Base-by-base conservation (phyloP, 148 eudicot genomes). In the Arctostaphylos glauca region DNA sequence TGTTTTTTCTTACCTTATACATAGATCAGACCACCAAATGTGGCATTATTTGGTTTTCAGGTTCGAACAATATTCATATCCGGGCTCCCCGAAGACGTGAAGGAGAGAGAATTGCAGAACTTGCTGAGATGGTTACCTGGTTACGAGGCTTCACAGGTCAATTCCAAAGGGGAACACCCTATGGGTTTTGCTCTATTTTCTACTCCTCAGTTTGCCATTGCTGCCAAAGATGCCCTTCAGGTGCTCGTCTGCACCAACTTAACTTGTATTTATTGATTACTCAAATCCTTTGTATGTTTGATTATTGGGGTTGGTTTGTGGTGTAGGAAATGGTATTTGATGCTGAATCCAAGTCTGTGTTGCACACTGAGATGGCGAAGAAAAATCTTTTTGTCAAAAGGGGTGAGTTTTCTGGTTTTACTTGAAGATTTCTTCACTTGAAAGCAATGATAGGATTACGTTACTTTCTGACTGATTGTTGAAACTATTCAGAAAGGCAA, bases 361-460 rank as follows among this genome's bases (percentile, higher is more conserved):
- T 96, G 89, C 99, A 93, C 85, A 91, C 93, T 2, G 99, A 96
- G 90, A 96, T 96, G 99, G 99, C 99, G 2, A 95, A 95, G 92
- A 96, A 96, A 77, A 96, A 96, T 82, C 94, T 96, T 19, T 96
- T 96, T 82, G 87, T 96, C 47, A 96, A 96, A 84, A 87, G 99
- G 88, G 99, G 99, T 96, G 76, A 79, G 92, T 80, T 43, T 50
- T 80, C 83, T 14, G 1, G 60, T 46, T 59, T 19, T 80, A 5
- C 16, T 52, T 50, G 16, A 50, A 31, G 75, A 43, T 44, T 16
- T 52, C 48, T 52, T 38, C 25, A 31, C 60, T 68, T 80, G 49
- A 12, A 62, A 47, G 23, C 0, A 2, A 60, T 41, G 41, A 7
- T 3, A 31, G 38, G 38, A 31, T 31, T 31, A 31, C 38, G 38